phyloP scores from a whole-genome alignment of 345 rosid genomes.

The Eucalyptus coolabah region DNA sequence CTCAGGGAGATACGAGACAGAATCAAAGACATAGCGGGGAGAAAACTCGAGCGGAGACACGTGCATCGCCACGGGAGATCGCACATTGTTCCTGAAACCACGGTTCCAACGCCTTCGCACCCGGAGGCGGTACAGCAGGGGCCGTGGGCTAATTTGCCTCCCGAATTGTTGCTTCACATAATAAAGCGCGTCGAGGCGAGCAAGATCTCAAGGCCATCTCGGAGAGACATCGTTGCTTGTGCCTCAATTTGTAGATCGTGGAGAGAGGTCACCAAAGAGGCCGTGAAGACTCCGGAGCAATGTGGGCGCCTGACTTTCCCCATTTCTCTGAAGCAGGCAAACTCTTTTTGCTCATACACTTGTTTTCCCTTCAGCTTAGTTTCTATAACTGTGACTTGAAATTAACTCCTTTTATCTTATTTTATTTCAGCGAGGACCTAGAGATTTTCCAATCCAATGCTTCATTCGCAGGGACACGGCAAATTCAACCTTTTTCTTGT shows the following conservation, averaged over 20 bases:
- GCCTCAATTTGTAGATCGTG: conserved; percentile 83
- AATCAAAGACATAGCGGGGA: conserved; percentile 15
- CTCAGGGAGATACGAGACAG: conserved; percentile 30
- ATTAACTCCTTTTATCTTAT: not conserved
- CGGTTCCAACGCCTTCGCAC: not conserved
- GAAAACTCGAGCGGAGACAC: conserved; percentile 8
- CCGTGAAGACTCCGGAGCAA: conserved; percentile 52
- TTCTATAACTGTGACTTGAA: not conserved
- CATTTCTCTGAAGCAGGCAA: conserved; percentile 76
- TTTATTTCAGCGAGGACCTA: conserved; percentile 65
- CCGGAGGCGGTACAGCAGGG: conserved; percentile 10
- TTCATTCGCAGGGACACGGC: conserved; percentile 73
- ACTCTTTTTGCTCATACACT: not conserved
- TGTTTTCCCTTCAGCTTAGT: not conserved
- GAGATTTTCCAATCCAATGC: conserved; percentile 80
- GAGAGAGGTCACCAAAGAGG: conserved; percentile 60
- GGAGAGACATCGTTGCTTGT: conserved; percentile 78
- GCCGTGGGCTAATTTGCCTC: conserved; percentile 79
- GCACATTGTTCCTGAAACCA: conserved; percentile 63
- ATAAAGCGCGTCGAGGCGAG: conserved; percentile 48
- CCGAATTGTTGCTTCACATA: conserved; percentile 69
- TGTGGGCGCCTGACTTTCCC: conserved; percentile 81
- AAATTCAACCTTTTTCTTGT: conserved; percentile 51
- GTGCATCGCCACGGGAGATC: conserved; percentile 19
- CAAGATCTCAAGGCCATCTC: conserved; percentile 58